A percentile compares a stretch with the other conserved stretches of the same genome.
Evolutionary conservation across 139 green algal species (phyloP).

Genomic region (Picochlorum sp.): DNA sequence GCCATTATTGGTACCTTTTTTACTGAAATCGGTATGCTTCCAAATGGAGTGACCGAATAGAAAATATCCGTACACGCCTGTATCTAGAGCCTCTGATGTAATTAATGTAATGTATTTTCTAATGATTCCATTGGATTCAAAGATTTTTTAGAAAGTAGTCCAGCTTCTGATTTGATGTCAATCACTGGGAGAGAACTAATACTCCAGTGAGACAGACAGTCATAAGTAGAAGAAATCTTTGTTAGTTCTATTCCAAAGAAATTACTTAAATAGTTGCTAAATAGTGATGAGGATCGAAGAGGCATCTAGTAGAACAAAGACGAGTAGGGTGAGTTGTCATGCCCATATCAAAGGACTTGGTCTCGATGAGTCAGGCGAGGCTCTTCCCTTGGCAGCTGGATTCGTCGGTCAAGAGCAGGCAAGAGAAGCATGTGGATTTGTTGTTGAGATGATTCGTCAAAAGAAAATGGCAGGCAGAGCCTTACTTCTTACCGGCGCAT

Average conservation of each 20-base stretch:
- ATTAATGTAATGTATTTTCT: no score
- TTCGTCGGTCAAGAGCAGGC: slow-evolving; percentile 94
- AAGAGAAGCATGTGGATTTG: slow-evolving; percentile 86
- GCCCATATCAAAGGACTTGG: slow-evolving; percentile 98
- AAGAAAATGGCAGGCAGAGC: slow-evolving; percentile 97
- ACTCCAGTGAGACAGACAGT: no score
- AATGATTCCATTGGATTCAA: no score
- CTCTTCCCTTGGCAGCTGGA: slow-evolving; percentile 62
- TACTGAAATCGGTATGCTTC: background rate
- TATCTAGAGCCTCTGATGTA: no score
- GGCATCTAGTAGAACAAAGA: slow-evolving; percentile 81
- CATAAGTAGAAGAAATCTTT: background rate
- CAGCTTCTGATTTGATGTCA: no score
- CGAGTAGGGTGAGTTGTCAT: slow-evolving; percentile 90
- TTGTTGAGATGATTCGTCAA: slow-evolving; percentile 96
- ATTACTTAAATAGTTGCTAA: background rate
- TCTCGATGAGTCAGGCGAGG: slow-evolving; percentile 70
- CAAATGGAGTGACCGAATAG: no score
- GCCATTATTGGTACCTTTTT: background rate
- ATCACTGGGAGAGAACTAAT: no score
- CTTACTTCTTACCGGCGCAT: slow-evolving; percentile 88
- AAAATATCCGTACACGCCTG: no score
- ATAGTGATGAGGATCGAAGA: slow-evolving; percentile 79
- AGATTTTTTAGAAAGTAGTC: no score
- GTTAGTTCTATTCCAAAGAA: background rate